phyloP scores from a whole-genome alignment of 2,329 filamentous ascomycete species.

The Colletotrichum coccodes region DNA sequence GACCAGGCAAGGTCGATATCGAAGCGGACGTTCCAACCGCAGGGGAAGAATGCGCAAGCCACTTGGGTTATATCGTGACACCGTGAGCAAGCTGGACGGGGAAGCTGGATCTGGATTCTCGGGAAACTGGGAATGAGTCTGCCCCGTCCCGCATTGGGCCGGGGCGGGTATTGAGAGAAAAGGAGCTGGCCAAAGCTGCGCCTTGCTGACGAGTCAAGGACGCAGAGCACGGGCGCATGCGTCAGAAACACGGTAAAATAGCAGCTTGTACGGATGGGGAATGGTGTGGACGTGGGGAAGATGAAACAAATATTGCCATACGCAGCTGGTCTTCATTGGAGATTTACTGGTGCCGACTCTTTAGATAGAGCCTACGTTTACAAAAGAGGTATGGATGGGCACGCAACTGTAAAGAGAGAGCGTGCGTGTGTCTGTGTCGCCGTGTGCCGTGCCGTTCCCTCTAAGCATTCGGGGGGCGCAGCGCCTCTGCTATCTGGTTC shows the following conservation, averaged over 20 bases:
- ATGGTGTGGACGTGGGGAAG: conserved; percentile 9
- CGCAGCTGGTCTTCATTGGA: conserved; percentile 4
- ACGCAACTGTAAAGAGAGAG: neutral
- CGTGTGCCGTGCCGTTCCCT: conserved; percentile 1
- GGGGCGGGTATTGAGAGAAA: conserved; percentile 11
- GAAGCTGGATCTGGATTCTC: conserved; percentile 8
- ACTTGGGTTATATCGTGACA: conserved; percentile 14
- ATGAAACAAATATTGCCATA: conserved; percentile 13
- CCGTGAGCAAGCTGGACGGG: neutral
- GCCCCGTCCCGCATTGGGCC: conserved; percentile 12
- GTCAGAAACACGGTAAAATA: conserved; percentile 17
- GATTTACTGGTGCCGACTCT: neutral
- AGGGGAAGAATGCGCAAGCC: neutral
- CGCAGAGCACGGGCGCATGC: conserved; percentile 13
- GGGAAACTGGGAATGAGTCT: neutral
- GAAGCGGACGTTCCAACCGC: neutral
- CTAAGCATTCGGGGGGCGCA: conserved; percentile 6
- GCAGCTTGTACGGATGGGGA: conserved; percentile 6
- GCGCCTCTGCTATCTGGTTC: neutral
- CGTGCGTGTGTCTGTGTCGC: neutral
- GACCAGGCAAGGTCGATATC: neutral
- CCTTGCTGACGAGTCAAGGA: conserved; percentile 26
- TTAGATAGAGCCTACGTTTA: neutral
- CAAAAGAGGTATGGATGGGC: neutral
- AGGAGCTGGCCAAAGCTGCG: conserved; percentile 14